Conservation (phyloP, 2,329 filamentous ascomycete genomes). For the Escovopsis sp. region DNA sequence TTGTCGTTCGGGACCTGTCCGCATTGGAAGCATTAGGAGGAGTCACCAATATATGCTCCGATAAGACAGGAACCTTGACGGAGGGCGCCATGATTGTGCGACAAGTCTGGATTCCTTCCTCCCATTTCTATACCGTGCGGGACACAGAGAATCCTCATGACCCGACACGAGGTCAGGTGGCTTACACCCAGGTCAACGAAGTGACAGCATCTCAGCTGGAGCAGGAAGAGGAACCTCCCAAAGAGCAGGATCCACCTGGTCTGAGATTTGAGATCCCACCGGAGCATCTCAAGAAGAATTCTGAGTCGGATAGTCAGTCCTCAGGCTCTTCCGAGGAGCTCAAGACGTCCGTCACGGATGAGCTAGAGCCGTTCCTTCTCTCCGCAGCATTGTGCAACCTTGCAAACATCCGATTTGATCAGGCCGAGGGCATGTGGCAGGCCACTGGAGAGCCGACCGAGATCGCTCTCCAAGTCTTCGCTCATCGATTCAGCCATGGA, state of each 20-base stretch:
- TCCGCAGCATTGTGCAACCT: slow-evolving; percentile 51
- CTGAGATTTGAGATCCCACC: slow-evolving; percentile 49
- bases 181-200: slow-evolving; percentile 25
- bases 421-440: slow-evolving; percentile 43
- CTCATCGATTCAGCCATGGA: slow-evolving; percentile 48
- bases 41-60: slow-evolving; percentile 58
- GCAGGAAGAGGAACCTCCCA: slow-evolving; percentile 19
- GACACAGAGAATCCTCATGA: slow-evolving; percentile 45
- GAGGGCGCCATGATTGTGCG: slow-evolving; percentile 56
- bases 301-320: slow-evolving; percentile 14
- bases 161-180: slow-evolving; percentile 42
- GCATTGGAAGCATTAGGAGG: slow-evolving; percentile 55
- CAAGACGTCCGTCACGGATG: slow-evolving; percentile 29
- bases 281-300: slow-evolving; percentile 37
- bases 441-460: slow-evolving; percentile 59
- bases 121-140: slow-evolving; percentile 42
- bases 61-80: slow-evolving; percentile 57
- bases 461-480: slow-evolving; percentile 61
- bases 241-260: slow-evolving; percentile 40
- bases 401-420: slow-evolving; percentile 40
- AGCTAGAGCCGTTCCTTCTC: slow-evolving; percentile 35
- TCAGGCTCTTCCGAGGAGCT: slow-evolving; percentile 15
- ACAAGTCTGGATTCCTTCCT: slow-evolving; percentile 47
- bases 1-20: slow-evolving; percentile 49
- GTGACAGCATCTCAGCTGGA: slow-evolving; percentile 11